Base-by-base conservation (phyloP, 495 filamentous ascomycete genomes). In the Cudoniella acicularis region DNA sequence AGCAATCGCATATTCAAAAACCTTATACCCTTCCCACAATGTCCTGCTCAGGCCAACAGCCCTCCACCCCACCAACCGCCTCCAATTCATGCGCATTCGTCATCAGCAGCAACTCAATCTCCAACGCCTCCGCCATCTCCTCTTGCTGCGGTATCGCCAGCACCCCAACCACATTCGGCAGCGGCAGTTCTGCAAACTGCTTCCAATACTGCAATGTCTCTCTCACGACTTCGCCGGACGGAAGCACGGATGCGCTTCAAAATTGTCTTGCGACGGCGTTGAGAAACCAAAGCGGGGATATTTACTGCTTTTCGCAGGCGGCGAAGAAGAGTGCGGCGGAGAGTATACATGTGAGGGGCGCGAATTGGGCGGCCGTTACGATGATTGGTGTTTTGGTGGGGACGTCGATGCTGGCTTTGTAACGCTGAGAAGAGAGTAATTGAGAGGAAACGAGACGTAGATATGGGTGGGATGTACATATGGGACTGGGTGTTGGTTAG, bases 131-230 rank as follows among this genome's bases (percentile, higher is more conserved):
- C n/a, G n/a, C n/a, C n/a, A n/a, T n/a, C n/a, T n/a, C n/a, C n/a
- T n/a, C n/a, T n/a, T n/a, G n/a, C n/a, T n/a, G n/a, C n/a, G n/a
- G n/a, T n/a, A n/a, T n/a, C n/a, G n/a, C n/a, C n/a, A n/a, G n/a
- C n/a, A n/a, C n/a, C n/a, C n/a, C n/a, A n/a, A n/a, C n/a, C n/a
- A n/a, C n/a, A n/a, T n/a, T n/a, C n/a, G n/a, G n/a, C n/a, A n/a
- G n/a, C n/a, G n/a, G n/a, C n/a, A n/a, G n/a, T n/a, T n/a, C n/a
- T n/a, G n/a, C 36, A 16, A 41, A 23, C 20, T 50, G 48, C 24
- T 50, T 50, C 48, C 17, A 50, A 50, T n/a, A 6, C 48, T 50
- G 48, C 23, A 50, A 50, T 50, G 24, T 50, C 22, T 21, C 16
- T 11, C 20, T 21, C 16, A 13, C 2, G 4, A 50, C 17, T 13